Conservation (phyloP, 176 grass and related monocot species). For the Triticum turgidum region DNA sequence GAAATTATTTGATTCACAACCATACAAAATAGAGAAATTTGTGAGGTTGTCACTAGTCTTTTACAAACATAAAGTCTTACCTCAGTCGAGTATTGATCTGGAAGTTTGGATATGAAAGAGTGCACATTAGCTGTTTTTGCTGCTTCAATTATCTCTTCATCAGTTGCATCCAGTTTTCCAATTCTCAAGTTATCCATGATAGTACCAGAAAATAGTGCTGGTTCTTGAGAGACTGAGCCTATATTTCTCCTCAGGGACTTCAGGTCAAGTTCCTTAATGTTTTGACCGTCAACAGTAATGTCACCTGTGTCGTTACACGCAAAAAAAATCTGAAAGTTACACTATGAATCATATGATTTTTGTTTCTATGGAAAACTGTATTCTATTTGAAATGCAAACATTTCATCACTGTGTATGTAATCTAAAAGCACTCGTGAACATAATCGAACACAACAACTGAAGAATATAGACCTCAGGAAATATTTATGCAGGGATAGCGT, state of each 20-base stretch:
- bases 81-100: slow-evolving; percentile 50
- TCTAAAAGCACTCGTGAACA: slow-evolving; percentile 1
- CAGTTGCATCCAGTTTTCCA: slow-evolving; percentile 49
- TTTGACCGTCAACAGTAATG: slow-evolving; percentile 42
- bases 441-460: background rate
- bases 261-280: slow-evolving; percentile 42
- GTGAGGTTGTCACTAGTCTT: background rate
- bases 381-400: background rate
- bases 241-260: slow-evolving; percentile 49
- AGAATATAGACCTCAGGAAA: background rate
- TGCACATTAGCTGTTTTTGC: slow-evolving; percentile 53
- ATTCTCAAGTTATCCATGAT: slow-evolving; percentile 53
- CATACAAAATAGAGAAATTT: background rate
- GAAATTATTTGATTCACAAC: slow-evolving; percentile 7
- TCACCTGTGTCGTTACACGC: slow-evolving; percentile 22
- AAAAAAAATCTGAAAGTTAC: background rate
- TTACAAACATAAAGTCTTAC: slow-evolving; percentile 34
- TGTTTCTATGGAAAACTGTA: background rate
- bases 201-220: slow-evolving; percentile 51
- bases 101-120: slow-evolving; percentile 50
- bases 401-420: background rate
- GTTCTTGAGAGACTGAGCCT: slow-evolving; percentile 55
- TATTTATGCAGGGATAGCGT: slow-evolving; percentile 1
- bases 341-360: background rate
- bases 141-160: slow-evolving; percentile 45